Percentiles rank a stretch among this genome's conserved stretches.
These are phyloP conservation scores for Pythium plurisporium DNA, from an alignment of 352 stramenopile species.

Conservation along the genomic window DNA sequence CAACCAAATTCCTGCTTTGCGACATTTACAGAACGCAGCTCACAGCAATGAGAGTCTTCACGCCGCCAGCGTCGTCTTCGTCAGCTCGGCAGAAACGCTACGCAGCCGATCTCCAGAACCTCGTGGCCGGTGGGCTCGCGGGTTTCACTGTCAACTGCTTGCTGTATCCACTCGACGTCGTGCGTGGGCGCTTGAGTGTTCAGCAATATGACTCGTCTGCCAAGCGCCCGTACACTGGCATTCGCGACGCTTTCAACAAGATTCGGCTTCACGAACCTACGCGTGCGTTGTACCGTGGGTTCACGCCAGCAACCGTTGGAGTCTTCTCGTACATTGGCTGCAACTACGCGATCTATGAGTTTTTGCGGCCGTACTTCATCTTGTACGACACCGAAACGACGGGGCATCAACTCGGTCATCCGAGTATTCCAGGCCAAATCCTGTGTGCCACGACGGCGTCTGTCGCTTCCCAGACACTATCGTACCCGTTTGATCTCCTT, in stretches of 20 bases:
- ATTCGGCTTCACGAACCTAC: conserved; percentile 46
- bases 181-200: conserved; percentile 64
- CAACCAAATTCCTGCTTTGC: conserved; percentile 74
- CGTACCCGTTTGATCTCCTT: conserved; percentile 82
- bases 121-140: conserved; percentile 57
- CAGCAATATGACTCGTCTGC: conserved; percentile 55
- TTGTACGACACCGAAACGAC: conserved; percentile 59
- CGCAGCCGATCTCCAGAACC: conserved; percentile 45
- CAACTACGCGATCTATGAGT: conserved; percentile 84
- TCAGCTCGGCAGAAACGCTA: conserved; percentile 8
- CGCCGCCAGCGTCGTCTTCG: neutral
- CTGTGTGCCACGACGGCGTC: conserved; percentile 67
- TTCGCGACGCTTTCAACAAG: conserved; percentile 47
- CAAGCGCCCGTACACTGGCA: conserved; percentile 36
- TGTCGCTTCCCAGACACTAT: conserved; percentile 61
- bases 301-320: conserved; percentile 60
- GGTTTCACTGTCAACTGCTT: conserved; percentile 65
- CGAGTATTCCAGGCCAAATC: conserved; percentile 73
- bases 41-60: conserved; percentile 10
- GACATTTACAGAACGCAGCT: conserved; percentile 66
- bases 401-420: conserved; percentile 51
- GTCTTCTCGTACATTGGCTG: conserved; percentile 82
- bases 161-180: conserved; percentile 75
- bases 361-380: conserved; percentile 70
- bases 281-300: conserved; percentile 71